These are phyloP conservation scores for Penicillium goetzii DNA, from an alignment of 495 filamentous ascomycete genomes.

Conservation along the genomic window DNA sequence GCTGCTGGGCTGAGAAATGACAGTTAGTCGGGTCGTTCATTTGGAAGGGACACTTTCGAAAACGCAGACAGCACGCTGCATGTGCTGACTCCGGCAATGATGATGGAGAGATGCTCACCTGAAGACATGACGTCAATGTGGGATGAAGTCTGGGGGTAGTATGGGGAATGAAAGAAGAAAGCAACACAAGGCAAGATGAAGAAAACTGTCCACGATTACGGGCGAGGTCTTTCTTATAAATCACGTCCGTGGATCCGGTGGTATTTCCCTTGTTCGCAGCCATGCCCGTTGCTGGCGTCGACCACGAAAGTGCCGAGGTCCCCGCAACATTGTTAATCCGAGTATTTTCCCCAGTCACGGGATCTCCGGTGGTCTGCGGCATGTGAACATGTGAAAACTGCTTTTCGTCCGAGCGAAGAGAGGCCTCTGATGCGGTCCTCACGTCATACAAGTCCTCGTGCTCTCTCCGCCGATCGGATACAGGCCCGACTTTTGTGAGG, in stretches of 20 bases:
- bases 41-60: background rate
- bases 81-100: conserved; percentile 6
- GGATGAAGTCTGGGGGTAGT: conserved; percentile 17
- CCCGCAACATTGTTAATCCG: conserved; percentile 45
- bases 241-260: conserved; percentile 32
- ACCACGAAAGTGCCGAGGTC: conserved; percentile 44
- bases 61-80: background rate
- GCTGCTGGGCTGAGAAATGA: conserved; percentile 54
- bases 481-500: background rate
- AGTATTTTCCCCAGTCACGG: conserved; percentile 31
- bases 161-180: conserved; percentile 16
- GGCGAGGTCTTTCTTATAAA: conserved; percentile 33
- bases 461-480: conserved; percentile 1
- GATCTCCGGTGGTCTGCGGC: conserved; percentile 10
- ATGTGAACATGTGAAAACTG: conserved; percentile 20
- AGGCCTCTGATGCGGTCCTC: background rate
- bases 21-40: conserved; percentile 2
- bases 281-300: conserved; percentile 23
- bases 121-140: conserved; percentile 49
- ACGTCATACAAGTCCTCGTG: conserved; percentile 12
- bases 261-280: conserved; percentile 40
- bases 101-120: conserved; percentile 32
- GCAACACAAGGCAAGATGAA: conserved; percentile 17
- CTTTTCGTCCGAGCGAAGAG: background rate
- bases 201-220: conserved; percentile 14